Percentiles rank a stretch among this genome's conserved stretches.
Evolutionary conservation across 2,329 filamentous ascomycete genomes (phyloP).

Genomic region (Beauveria bassiana): DNA sequence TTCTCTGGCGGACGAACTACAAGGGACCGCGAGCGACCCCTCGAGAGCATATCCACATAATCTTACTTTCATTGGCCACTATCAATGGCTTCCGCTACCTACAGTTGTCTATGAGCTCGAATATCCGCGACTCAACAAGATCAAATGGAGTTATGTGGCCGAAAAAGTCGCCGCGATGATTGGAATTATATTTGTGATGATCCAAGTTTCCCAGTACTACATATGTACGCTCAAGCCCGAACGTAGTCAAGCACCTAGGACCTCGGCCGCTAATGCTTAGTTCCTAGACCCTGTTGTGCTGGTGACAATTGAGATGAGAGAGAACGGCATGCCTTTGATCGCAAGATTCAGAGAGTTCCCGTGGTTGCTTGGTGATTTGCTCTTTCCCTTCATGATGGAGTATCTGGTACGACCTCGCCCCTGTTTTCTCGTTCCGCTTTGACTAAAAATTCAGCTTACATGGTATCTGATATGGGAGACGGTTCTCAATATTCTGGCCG

Average conservation of each 20-base stretch:
- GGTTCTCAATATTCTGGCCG: conserved; percentile 66
- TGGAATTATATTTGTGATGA: conserved; percentile 70
- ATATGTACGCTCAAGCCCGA: conserved; percentile 41
- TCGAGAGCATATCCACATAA: conserved; percentile 59
- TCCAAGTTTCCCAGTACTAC: conserved; percentile 66
- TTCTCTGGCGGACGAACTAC: conserved; percentile 55
- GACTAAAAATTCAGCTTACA: conserved; percentile 36
- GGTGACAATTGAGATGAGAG: conserved; percentile 58
- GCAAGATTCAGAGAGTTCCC: conserved; percentile 62
- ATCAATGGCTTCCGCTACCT: conserved; percentile 67
- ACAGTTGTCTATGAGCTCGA: conserved; percentile 74
- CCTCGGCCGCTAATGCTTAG: conserved; percentile 4
- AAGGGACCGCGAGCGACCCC: conserved; percentile 48
- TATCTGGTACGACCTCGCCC: conserved; percentile 43
- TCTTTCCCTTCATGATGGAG: conserved; percentile 74
- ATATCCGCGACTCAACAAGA: conserved; percentile 60
- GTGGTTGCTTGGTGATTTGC: conserved; percentile 65
- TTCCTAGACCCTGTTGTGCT: conserved; percentile 58
- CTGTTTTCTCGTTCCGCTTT: background rate
- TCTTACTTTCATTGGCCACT: conserved; percentile 55
- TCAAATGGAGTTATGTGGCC: conserved; percentile 67
- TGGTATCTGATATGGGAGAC: conserved; percentile 82
- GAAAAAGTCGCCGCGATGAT: conserved; percentile 66
- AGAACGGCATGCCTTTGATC: conserved; percentile 51
- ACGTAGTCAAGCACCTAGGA: background rate